Conservation (phyloP, 1,284 basidiomycete genomes). For the Cryptococcus sp. region DNA sequence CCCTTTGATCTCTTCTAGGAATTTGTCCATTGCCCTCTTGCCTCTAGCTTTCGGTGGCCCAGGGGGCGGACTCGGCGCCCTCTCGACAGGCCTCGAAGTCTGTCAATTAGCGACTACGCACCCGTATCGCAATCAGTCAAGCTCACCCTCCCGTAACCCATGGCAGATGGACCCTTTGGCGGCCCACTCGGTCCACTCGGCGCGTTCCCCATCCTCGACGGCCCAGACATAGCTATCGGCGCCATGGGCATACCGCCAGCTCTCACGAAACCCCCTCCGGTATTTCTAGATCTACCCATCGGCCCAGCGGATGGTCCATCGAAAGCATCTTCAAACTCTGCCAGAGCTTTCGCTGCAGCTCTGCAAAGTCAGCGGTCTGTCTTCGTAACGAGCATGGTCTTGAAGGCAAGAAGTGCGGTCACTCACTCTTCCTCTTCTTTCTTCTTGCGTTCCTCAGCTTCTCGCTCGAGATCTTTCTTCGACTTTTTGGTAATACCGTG, state of each 20-base stretch:
- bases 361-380: slow-evolving; percentile 12
- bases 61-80: slow-evolving; percentile 49
- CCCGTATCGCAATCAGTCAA: slow-evolving; percentile 9
- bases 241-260: slow-evolving; percentile 48
- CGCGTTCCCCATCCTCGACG: not conserved
- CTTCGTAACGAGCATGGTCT: too few species aligned
- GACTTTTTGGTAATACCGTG: slow-evolving; percentile 48
- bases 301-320: slow-evolving; percentile 52
- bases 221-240: not conserved
- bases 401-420: not conserved
- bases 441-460: slow-evolving; percentile 75
- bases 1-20: slow-evolving; percentile 90
- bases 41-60: slow-evolving; percentile 66
- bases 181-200: slow-evolving; percentile 10
- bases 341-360: slow-evolving; percentile 54
- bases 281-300: slow-evolving; percentile 13
- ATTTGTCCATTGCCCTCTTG: slow-evolving; percentile 86
- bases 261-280: slow-evolving; percentile 64
- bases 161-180: slow-evolving; percentile 47
- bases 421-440: slow-evolving; percentile 61
- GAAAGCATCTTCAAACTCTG: slow-evolving; percentile 80
- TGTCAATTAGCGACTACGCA: not conserved
- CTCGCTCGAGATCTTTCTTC: slow-evolving; percentile 80
- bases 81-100: slow-evolving; percentile 1
- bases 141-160: slow-evolving; percentile 37